These are phyloP conservation scores for Suillus decipiens DNA, from an alignment of 768 basidiomycete species.

Conservation along the genomic window DNA sequence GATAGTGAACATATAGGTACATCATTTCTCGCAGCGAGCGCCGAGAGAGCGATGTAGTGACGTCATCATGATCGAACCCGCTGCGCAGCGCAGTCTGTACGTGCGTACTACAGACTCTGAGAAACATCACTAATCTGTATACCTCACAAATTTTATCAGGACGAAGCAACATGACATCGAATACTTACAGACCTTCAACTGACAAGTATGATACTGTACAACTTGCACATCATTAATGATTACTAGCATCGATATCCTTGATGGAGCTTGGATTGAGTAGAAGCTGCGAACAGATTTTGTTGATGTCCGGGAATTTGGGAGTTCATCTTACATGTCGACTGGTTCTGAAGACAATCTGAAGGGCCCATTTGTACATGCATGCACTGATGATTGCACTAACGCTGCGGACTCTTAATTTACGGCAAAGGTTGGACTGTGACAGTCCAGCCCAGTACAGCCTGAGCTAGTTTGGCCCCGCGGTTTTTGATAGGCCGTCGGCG, in stretches of 20 bases:
- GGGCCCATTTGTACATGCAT: too few relatives aligned
- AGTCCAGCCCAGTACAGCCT: too few relatives aligned
- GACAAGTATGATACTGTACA: too few relatives aligned
- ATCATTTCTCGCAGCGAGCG: conserved; percentile 24
- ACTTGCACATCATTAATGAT: too few relatives aligned
- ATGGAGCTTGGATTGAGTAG: background rate
- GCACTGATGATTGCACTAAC: too few relatives aligned
- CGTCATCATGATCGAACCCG: too few relatives aligned
- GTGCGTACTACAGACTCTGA: background rate
- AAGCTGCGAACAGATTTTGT: background rate
- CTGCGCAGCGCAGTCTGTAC: background rate
- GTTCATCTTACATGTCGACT: too few relatives aligned
- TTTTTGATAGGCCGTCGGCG: background rate
- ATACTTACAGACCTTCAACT: background rate
- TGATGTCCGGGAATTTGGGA: background rate
- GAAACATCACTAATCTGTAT: background rate
- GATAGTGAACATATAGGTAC: conserved; percentile 17
- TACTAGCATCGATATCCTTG: too few relatives aligned
- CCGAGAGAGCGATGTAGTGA: conserved; percentile 18
- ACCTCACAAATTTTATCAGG: too few relatives aligned
- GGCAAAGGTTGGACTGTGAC: too few relatives aligned
- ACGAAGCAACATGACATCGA: background rate
- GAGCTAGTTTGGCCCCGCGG: background rate
- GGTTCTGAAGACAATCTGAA: too few relatives aligned
- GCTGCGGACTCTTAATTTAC: too few relatives aligned